Conservation (phyloP, 495 filamentous ascomycete species). For the Penicillium nucicola region DNA sequence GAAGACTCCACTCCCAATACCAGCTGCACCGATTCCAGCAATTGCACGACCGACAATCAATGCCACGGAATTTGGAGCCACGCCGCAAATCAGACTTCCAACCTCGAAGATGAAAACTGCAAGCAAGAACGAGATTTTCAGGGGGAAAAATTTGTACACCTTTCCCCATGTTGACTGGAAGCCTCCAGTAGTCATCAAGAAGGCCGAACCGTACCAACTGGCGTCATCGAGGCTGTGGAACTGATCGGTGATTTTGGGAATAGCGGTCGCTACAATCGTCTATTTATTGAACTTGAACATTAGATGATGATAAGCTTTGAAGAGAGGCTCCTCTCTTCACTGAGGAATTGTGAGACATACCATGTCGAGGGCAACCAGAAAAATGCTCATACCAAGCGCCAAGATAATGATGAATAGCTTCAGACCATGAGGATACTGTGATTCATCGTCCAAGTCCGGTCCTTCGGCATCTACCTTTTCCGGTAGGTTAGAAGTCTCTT, state of each 20-base stretch:
- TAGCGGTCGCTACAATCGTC: constrained; percentile 43
- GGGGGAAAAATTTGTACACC: constrained; percentile 49
- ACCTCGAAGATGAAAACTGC: constrained; percentile 70
- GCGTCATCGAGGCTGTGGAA: constrained; percentile 46
- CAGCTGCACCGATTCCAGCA: constrained; percentile 14
- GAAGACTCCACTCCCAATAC: constrained; percentile 21
- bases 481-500: background rate
- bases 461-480: background rate
- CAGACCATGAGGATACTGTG: constrained; percentile 30
- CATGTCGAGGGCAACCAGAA: constrained; percentile 45
- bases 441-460: constrained; percentile 2
- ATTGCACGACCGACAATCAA: constrained; percentile 39
- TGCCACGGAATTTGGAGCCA: constrained; percentile 23
- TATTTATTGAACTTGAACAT: background rate
- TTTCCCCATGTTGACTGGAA: constrained; percentile 54
- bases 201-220: constrained; percentile 56
- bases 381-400: constrained; percentile 42
- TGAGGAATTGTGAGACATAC: background rate
- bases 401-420: constrained; percentile 37
- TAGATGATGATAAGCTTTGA: too few species aligned
- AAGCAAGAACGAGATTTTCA: constrained; percentile 49
- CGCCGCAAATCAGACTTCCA: constrained; percentile 50
- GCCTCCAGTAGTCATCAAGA: constrained; percentile 51
- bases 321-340: too few species aligned
- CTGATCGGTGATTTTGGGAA: constrained; percentile 49